Conservation (phyloP, 441 rosid species). For the Metrosideros polymorpha region DNA sequence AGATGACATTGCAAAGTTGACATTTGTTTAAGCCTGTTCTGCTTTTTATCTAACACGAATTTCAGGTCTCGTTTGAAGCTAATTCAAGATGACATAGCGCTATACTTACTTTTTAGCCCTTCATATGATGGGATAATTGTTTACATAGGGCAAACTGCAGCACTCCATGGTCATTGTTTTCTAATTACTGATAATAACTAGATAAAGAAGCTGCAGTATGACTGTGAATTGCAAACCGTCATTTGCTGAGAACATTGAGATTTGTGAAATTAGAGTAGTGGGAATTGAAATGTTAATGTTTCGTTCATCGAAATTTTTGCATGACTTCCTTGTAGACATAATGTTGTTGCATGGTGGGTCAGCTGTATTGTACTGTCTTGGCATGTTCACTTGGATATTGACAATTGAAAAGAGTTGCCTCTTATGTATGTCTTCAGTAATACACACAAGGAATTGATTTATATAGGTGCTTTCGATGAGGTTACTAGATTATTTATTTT, state of each 20-base stretch:
- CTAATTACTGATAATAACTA: background rate
- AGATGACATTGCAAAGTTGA: background rate
- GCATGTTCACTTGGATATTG: background rate
- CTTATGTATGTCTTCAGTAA: background rate
- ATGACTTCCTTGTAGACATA: background rate
- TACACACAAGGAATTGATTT: background rate
- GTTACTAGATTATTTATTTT: background rate
- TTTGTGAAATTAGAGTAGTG: background rate
- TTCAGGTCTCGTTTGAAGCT: background rate
- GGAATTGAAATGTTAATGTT: background rate
- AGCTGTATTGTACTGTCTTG: background rate
- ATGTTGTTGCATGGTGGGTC: background rate
- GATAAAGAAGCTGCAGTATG: background rate
- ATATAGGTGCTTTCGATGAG: background rate
- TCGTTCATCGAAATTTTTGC: background rate
- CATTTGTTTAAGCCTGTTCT: background rate
- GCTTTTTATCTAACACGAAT: background rate
- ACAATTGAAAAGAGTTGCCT: background rate
- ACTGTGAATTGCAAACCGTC: background rate
- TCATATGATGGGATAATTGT: background rate
- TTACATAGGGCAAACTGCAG: background rate
- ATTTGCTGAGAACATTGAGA: background rate
- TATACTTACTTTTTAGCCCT: background rate
- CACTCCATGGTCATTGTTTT: background rate
- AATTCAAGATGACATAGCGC: background rate